Conservation (phyloP, 805 yeast species). For the Yarrowia sp. region DNA sequence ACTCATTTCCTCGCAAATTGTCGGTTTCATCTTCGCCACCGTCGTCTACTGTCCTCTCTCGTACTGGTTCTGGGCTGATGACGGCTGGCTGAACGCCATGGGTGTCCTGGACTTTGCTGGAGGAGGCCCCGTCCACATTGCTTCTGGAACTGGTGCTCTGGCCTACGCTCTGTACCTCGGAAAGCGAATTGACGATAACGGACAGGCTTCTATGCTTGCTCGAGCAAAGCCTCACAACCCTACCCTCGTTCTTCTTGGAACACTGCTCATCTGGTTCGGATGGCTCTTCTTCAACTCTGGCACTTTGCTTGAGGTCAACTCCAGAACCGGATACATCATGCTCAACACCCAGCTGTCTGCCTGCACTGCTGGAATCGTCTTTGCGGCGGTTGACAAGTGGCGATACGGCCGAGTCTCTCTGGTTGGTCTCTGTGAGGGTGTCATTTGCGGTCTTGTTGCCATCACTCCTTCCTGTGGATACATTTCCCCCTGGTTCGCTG, state of each 20-base stretch:
- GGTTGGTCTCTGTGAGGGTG: constrained; percentile 90
- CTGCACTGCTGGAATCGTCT: constrained; percentile 56
- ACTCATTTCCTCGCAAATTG: constrained; percentile 94
- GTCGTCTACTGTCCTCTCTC: constrained; percentile 96
- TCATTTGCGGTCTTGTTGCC: constrained; percentile 92
- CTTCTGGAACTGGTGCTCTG: constrained; percentile 92
- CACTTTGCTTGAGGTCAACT: constrained; percentile 79
- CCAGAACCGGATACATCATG: constrained; percentile 58
- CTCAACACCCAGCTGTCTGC: constrained; percentile 67
- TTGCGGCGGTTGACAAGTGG: constrained; percentile 54
- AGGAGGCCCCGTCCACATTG: constrained; percentile 97
- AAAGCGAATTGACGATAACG: constrained; percentile 79
- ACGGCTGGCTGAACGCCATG: constrained; percentile 83
- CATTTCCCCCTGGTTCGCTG: constrained; percentile 50
- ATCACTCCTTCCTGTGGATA: constrained; percentile 94
- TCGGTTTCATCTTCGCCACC: constrained; percentile 91
- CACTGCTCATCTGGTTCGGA: constrained; percentile 95
- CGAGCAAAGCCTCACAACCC: constrained; percentile 92
- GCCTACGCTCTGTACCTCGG: constrained; percentile 93
- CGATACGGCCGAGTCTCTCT: constrained; percentile 59
- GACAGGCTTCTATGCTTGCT: constrained; percentile 50
- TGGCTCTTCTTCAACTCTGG: constrained; percentile 99
- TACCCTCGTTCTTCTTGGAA: constrained; percentile 89
- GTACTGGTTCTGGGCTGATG: constrained; percentile 95
- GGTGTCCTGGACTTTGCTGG: constrained; percentile 97